Base-by-base conservation (phyloP, 805 yeast species). In the Schizosaccharomyces pombe region DNA sequence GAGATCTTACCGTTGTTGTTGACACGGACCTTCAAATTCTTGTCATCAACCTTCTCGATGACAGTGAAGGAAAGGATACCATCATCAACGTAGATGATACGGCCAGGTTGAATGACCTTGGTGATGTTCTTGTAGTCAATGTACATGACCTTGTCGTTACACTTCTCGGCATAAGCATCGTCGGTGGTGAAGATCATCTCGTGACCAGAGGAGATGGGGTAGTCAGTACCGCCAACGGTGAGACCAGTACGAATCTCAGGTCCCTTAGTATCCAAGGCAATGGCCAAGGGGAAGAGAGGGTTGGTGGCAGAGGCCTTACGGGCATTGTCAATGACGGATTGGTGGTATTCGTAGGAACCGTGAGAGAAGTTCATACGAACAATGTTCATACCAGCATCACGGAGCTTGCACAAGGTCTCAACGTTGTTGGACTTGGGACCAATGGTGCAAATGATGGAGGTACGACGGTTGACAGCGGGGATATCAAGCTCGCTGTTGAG, bases 241-340 rank as follows among this genome's bases (percentile, higher is more conserved):
- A 86, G 79, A 71, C 98, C 98, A 57, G 98, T 89, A 79, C 98
- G 85, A 74, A 91, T 91, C 75, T 91, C 98, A 60, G 98, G 98
- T 63, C 98, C 98, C 78, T 91, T 91, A 70, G 97, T 91, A 71
- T 91, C 98, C 64, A 91, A 79, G 60, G 98, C 98, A 71, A 91
- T 87, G 58, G 95, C 97, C 65, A 91, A 76, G 55, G 97, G 98
- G 74, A 97, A 85, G 66, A 97, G 96, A 61, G 83, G 78, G 71
- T 81, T 86, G 56, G 82, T 69, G 70, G 79, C 80, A 72, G 84
- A 95, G 60, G 96, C 86, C 71, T 85, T 80, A 73, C 94, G 82
- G 63, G 96, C 85, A 67, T 91, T 89, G 77, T 89, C 96, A 69
- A 91, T 74, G 64, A 91, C 98, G 59, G 85, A 73, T 73, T 87